phyloP scores from a whole-genome alignment of 2,329 filamentous ascomycete species.

The Aspergillus sp. region DNA sequence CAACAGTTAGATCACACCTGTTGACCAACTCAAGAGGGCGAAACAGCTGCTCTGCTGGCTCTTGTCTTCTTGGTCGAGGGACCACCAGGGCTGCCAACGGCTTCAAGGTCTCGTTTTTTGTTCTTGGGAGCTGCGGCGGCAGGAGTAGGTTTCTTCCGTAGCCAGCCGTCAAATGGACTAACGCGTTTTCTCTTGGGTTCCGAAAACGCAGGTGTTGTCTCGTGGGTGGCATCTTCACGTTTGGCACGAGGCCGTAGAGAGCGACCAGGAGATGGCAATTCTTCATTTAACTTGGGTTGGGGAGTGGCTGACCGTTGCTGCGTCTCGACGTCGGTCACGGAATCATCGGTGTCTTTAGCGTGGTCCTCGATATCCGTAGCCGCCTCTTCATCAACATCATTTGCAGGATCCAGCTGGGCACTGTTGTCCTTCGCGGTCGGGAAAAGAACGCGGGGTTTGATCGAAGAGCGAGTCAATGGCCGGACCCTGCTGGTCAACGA shows the following conservation, averaged over 20 bases:
- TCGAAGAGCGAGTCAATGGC: constrained; percentile 50
- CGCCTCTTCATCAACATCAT: constrained; percentile 46
- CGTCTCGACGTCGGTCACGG: constrained; percentile 8
- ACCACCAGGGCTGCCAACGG: constrained; percentile 18
- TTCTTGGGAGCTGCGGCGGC: constrained; percentile 18
- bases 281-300: constrained; percentile 10
- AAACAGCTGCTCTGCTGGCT: constrained; percentile 10
- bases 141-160: constrained; percentile 30
- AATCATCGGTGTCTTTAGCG: constrained; percentile 9
- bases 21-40: constrained; percentile 4
- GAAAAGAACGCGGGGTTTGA: constrained; percentile 57
- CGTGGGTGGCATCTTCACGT: constrained; percentile 16
- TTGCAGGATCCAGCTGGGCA: constrained; percentile 30
- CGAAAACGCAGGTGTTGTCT: constrained; percentile 16
- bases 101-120: constrained; percentile 31
- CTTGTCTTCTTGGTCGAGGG: constrained; percentile 27
- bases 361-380: constrained; percentile 49
- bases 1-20: too few relatives aligned
- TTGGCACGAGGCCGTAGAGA: constrained; percentile 27
- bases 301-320: constrained; percentile 18
- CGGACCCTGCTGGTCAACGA: constrained; percentile 28
- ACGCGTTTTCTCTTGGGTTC: constrained; percentile 25
- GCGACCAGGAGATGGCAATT: constrained; percentile 29
- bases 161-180: constrained; percentile 38
- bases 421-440: constrained; percentile 40